Evolutionary conservation across 257 asterid genomes (phyloP), one percentile per base, ranked within the genome.

Genomic region (Vinca minor): DNA sequence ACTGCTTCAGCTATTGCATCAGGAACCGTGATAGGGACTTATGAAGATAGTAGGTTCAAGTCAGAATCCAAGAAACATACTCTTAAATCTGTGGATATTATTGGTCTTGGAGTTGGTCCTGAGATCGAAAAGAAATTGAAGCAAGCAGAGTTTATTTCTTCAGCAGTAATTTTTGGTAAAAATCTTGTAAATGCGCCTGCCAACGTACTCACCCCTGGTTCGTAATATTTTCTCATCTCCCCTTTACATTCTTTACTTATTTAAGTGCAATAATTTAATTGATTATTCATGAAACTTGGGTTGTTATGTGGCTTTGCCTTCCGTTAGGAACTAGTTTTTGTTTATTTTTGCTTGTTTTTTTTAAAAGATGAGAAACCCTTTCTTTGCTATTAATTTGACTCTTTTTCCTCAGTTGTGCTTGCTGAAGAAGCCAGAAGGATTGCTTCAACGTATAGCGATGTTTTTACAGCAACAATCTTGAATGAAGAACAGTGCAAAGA

Each of bases 181-280:
- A 91, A 89, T 79, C 97, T 93, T 60, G 97, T 87, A 29, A 89
- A 93, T 76, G 94, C 98, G 57, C 98, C 97, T 7, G 96, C 98
- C 53, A 89, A 93, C 69, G 95, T 93, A 63, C 90, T 93, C 74
- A 93, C 97, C 14, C 98, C 98, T 70, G 98, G 97, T 92, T 59
- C 32, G 97, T 87, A 41, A 32, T 54, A 5, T 46, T 64, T 73
- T 36, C 62, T 6, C 29, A 2, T 60, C n/a, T 5, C 48, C 38
- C 11, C 54, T 67, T 39, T 1, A n/a, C n/a, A n/a, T n/a, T n/a
- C n/a, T 14, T 36, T 54, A 13, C 34, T 41, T 39, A n/a, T 11
- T 28, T 29, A n/a, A 36, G 38, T 13, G 4, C 21, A 54, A 8
- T 4, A 1, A 23, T 35, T 38, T 44, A 54, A 26, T 39, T 54